Evolutionary conservation across 2,329 filamentous ascomycete species (phyloP).

Genomic region (Microsporum canis): DNA sequence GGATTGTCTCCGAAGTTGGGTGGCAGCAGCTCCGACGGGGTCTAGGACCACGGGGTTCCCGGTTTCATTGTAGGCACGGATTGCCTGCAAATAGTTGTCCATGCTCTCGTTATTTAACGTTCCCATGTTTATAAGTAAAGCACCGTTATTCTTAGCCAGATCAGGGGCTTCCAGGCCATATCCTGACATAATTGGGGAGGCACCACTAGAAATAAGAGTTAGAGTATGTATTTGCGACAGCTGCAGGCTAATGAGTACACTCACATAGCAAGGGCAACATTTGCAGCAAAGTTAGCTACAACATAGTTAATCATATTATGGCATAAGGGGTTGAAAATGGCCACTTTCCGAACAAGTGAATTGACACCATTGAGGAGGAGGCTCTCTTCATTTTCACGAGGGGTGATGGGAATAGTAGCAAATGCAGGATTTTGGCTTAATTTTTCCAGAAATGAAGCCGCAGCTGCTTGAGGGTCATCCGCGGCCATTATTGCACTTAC

Average conservation of each 20-base stretch:
- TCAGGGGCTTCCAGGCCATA: conserved; percentile 72
- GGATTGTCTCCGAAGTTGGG: conserved; percentile 57
- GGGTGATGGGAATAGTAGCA: conserved; percentile 22
- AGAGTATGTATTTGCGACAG: not conserved
- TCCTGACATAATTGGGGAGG: conserved; percentile 89
- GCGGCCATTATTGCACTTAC: conserved; percentile 81
- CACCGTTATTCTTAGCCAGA: conserved; percentile 63
- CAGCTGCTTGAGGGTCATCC: conserved; percentile 51
- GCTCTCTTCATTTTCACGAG: conserved; percentile 20
- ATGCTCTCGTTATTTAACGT: conserved; percentile 69
- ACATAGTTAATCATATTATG: conserved; percentile 98
- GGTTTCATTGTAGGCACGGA: conserved; percentile 68
- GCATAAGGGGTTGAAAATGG: conserved; percentile 56
- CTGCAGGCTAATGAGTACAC: conserved; percentile 8
- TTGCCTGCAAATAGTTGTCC: conserved; percentile 58
- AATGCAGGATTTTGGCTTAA: conserved; percentile 36
- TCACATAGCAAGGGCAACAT: conserved; percentile 65
- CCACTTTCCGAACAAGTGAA: conserved; percentile 49
- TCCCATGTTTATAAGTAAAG: conserved; percentile 89
- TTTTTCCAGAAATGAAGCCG: conserved; percentile 47
- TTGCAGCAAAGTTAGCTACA: conserved; percentile 89
- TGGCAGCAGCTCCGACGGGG: conserved; percentile 83
- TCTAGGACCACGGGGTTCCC: conserved; percentile 72
- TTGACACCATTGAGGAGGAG: conserved; percentile 29
- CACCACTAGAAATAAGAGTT: conserved; percentile 41